Evolutionary conservation across 106 monocot genomes (phyloP), one percentile per base, ranked within the genome.

Genomic region (Acorus gramineus): DNA sequence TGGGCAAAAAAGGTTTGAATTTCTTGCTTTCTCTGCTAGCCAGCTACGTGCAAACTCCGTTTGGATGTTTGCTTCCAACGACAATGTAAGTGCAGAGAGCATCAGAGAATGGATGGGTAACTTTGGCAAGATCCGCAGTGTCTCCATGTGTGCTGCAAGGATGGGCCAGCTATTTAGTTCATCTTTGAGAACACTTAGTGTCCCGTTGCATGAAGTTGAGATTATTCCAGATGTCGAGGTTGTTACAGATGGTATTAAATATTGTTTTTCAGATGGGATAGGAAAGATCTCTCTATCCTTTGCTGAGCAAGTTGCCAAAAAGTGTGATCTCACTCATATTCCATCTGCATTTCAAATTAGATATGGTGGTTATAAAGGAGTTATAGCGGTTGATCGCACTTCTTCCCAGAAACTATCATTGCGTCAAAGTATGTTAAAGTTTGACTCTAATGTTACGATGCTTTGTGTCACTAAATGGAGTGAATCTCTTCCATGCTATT

Each of bases 101-200:
- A 92, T 98, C 47, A 87, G 91, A 80, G 77, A 83, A 53, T 92
- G 87, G 87, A 98, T 98, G 98, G 98, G 98, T 42, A 56, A 85
- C 44, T 98, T 98, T 45, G 64, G 73, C 7, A 61, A 72, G 66
- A 98, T 98, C 11, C 71, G 74, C 61, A 92, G 81, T 49, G 77
- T 98, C 2, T 92, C 98, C 6, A 98, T 92, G 65, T 98, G 92
- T 78, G 98, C 98, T 28, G 98, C 98, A 61, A 88, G 98, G 80
- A 92, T 98, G 91, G 98, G 98, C 55, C 98, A 98, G 58, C 77
- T 85, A 45, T 98, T 98, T 72, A 98, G 98, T 69, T 85, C 98
- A 49, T 98, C 98, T n/a, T 54, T 67, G 47, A 85, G 74, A 58
- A 85, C 83, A 52, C 53, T 85, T 7, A 52, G 77, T 44, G 88